Percentiles rank a stretch among this genome's conserved stretches.
These are phyloP conservation scores for Aquanectria penicillioides DNA, from an alignment of 2,329 filamentous ascomycete species.

Conservation along the genomic window DNA sequence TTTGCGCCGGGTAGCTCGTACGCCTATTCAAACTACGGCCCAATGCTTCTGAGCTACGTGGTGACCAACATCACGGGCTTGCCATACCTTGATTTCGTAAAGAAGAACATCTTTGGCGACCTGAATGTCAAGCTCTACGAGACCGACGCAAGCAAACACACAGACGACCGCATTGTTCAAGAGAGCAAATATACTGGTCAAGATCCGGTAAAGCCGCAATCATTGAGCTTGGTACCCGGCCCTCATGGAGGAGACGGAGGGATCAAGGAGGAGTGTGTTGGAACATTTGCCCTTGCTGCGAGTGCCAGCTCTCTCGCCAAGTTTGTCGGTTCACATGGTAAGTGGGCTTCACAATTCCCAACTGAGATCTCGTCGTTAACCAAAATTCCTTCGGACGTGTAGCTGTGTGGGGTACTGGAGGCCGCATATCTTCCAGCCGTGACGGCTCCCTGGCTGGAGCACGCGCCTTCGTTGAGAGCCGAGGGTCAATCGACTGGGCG, in stretches of 20 bases:
- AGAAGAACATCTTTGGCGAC: conserved; percentile 22
- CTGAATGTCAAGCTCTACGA: conserved; percentile 26
- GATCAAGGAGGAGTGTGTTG: conserved; percentile 32
- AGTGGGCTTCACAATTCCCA: neutral
- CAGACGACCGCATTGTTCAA: conserved; percentile 22
- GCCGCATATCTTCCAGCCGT: neutral
- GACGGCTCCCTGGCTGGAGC: conserved; percentile 22
- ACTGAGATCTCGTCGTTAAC: neutral
- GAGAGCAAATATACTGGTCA: conserved; percentile 23
- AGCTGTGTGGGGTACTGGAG: conserved; percentile 23
- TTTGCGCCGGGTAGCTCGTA: conserved; percentile 15
- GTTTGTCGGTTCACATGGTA: conserved; percentile 23
- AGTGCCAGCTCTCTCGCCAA: conserved; percentile 28
- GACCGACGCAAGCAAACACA: conserved; percentile 15
- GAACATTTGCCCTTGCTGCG: conserved; percentile 24
- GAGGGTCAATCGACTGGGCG: conserved; percentile 20
- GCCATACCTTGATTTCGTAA: conserved; percentile 28
- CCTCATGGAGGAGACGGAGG: conserved; percentile 26
- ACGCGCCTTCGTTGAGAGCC: conserved; percentile 7
- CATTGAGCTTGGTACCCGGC: neutral
- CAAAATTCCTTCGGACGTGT: neutral
- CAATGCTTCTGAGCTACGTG: conserved; percentile 25
- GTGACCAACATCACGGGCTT: conserved; percentile 25
- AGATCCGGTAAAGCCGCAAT: conserved; percentile 15
- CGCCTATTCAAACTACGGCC: conserved; percentile 30